Evolutionary conservation across 1,139 yeast genomes (phyloP).

Genomic region (Nematodospora anomalae): DNA sequence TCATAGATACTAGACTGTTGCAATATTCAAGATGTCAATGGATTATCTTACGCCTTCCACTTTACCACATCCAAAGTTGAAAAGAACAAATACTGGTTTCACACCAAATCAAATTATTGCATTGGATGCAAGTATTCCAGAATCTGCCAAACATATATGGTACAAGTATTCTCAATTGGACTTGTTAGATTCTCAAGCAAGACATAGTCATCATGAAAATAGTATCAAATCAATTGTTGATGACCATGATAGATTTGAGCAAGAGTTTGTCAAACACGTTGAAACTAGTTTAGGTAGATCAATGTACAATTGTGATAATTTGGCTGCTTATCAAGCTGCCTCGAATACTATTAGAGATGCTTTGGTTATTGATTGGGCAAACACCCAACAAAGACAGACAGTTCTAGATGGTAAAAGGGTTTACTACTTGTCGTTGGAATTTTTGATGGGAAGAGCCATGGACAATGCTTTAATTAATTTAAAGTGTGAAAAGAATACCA

Average conservation of each 20-base stretch:
- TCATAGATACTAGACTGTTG: too few relatives aligned
- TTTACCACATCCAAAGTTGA: conserved; percentile 46
- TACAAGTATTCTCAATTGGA: conserved; percentile 52
- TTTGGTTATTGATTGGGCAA: conserved; percentile 84
- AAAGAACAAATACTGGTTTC: conserved; percentile 84
- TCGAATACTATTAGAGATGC: conserved; percentile 78
- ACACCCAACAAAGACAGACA: conserved; percentile 89
- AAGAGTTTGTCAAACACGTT: conserved; percentile 76
- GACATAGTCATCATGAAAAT: conserved; percentile 9
- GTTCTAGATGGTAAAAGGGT: conserved; percentile 82
- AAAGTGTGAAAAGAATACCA: conserved; percentile 50
- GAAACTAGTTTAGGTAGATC: conserved; percentile 89
- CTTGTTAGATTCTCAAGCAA: conserved; percentile 25
- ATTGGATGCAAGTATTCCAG: conserved; percentile 79
- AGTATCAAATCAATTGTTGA: conserved; percentile 17
- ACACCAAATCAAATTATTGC: conserved; percentile 86
- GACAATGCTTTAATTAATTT: conserved; percentile 91
- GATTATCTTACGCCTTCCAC: conserved; percentile 44
- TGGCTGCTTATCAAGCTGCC: conserved; percentile 92
- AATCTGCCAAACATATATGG: conserved; percentile 77
- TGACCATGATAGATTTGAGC: conserved; percentile 58
- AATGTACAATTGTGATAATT: conserved; percentile 84
- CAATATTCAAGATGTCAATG: conserved; percentile 23
- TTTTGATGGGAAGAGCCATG: conserved; percentile 92
- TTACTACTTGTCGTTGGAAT: conserved; percentile 84